These are phyloP conservation scores for Epichloe typhina DNA, from an alignment of 2,329 filamentous ascomycete genomes.

Conservation along the genomic window DNA sequence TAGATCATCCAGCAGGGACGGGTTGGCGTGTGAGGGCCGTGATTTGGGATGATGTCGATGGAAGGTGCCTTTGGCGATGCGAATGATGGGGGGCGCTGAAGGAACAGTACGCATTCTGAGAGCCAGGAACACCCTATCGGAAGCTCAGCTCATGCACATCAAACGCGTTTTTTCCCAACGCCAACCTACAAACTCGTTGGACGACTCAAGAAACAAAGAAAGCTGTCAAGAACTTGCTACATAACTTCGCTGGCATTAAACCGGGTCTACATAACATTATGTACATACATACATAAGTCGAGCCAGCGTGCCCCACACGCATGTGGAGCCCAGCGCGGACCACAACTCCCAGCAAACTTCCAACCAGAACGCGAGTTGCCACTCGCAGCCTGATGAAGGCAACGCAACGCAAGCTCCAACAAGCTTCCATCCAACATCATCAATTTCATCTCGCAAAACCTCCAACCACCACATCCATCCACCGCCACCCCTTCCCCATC, in stretches of 20 bases:
- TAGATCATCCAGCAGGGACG: conserved; percentile 59
- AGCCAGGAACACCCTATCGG: too few species aligned
- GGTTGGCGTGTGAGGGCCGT: conserved; percentile 41
- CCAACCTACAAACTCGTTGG: too few species aligned
- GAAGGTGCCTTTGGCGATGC: conserved; percentile 69
- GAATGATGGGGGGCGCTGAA: conserved; percentile 46
- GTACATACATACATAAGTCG: too few species aligned
- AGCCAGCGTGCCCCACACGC: too few species aligned
- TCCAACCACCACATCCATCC: conserved; percentile 5
- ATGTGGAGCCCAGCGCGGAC: neutral
- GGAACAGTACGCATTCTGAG: conserved; percentile 1
- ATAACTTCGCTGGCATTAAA: too few species aligned
- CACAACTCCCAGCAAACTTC: neutral
- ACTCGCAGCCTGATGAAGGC: conserved; percentile 12
- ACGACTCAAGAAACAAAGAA: too few species aligned
- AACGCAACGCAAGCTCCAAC: conserved; percentile 4
- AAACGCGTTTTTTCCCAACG: too few species aligned
- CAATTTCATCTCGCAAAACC: neutral
- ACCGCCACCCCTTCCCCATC: neutral
- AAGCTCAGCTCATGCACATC: too few species aligned
- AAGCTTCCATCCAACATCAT: neutral
- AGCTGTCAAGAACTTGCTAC: too few species aligned
- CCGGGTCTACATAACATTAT: too few species aligned
- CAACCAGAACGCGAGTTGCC: conserved; percentile 14
- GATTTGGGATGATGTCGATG: conserved; percentile 60